Evolutionary conservation across 164 flowering plant genomes (phyloP), one percentile per base, ranked within the genome.

Genomic region (Berberis vulgaris): DNA sequence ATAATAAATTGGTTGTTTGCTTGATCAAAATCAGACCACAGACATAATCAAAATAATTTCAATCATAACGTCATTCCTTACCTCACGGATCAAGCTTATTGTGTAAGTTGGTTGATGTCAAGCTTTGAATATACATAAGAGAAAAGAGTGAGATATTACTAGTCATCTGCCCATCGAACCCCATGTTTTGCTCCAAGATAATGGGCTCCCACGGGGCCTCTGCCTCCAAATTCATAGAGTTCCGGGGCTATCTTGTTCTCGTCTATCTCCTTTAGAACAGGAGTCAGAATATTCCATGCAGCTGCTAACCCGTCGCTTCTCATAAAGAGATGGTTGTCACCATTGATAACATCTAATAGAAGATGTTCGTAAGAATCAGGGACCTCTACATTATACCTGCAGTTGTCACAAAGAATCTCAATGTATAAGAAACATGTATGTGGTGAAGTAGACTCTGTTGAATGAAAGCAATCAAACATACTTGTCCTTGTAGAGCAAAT

Each of bases 331-430:
- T 79, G 84, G 67, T 71, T 82, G 68, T 83, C 90, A 55, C 90
- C 90, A 57, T 83, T 82, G 26, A 85, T 68, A 13, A 77, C 90
- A 71, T 83, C 87, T 44, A 85, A 78, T 60, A 85, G 82, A 65
- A 85, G 90, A 59, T 79, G 82, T 69, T 85, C 89, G 43, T 85
- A 85, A 8, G 87, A 78, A 73, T 85, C 90, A 12, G 90, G 87
- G 13, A 85, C 75, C 64, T 85, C 90, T 46, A 65, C 71, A 42
- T 74, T 75, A 49, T 85, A 85, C 84, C 89, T 84, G 43, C 9
- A 45, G 26, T 26, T 38, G 2, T 49, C 41, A 41, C n/a, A 39
- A 3, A 12, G 3, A 54, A 13, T 11, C 10, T 47, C 7, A 47
- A 6, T 11, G 10, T 47, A 47, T 4, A 26, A 6, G 50, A 47